These are phyloP conservation scores for Scenedesmus sp. DNA, from an alignment of 163 green algal species.

Conservation along the genomic window DNA sequence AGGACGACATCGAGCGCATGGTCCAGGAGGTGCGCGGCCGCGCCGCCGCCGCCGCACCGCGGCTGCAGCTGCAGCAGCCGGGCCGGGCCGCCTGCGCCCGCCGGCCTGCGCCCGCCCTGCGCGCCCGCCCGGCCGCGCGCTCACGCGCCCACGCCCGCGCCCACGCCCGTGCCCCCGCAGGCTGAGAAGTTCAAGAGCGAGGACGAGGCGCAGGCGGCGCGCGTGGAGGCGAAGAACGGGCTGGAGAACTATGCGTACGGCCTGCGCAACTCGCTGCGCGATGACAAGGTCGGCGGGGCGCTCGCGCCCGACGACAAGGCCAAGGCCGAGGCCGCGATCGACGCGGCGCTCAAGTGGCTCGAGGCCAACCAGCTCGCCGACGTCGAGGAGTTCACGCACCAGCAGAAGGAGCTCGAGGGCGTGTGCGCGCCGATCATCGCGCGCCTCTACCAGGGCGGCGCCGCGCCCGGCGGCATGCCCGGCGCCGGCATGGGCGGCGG, in stretches of 20 bases:
- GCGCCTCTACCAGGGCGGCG: constrained; percentile 78
- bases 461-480: constrained; percentile 58
- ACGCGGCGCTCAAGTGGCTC: constrained; percentile 90
- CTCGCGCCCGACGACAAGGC: constrained; percentile 90
- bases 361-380: constrained; percentile 92
- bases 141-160: not conserved
- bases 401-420: constrained; percentile 93
- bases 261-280: constrained; percentile 94
- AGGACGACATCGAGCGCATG: constrained; percentile 99
- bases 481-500: constrained; percentile 54
- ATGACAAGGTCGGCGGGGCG: constrained; percentile 84
- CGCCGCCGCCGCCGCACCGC: constrained; percentile 25
- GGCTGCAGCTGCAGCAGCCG: not conserved
- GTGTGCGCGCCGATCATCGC: constrained; percentile 95
- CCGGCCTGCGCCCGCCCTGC: too few relatives aligned
- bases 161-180: not conserved
- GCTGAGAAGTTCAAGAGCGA: constrained; percentile 87
- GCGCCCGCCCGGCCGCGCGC: not conserved
- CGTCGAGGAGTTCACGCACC: constrained; percentile 92
- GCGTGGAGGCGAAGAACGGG: constrained; percentile 91
- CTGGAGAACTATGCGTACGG: constrained; percentile 99
- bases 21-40: constrained; percentile 71
- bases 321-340: constrained; percentile 89
- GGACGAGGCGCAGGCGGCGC: constrained; percentile 68
- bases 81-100: not conserved